These are phyloP conservation scores for Hordeum pubiflorum DNA, from an alignment of 202 grass and related monocot species.

Conservation along the genomic window DNA sequence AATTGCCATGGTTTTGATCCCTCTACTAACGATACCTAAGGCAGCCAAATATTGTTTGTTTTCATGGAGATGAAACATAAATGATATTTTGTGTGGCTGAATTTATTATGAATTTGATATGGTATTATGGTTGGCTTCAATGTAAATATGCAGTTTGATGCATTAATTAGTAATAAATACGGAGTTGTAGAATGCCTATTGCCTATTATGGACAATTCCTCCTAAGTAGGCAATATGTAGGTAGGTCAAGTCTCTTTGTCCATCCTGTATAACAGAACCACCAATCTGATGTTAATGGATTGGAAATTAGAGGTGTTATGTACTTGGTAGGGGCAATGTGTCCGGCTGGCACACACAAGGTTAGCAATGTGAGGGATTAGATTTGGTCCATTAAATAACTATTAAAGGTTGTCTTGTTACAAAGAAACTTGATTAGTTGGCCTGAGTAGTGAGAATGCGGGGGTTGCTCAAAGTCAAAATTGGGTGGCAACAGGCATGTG, in stretches of 20 bases:
- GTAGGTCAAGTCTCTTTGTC: neutral
- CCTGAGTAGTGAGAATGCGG: neutral
- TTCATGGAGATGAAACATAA: neutral
- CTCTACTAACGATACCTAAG: neutral
- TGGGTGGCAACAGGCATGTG: neutral
- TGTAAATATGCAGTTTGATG: neutral
- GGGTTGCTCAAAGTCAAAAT: neutral
- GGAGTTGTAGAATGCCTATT: neutral
- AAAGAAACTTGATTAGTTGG: neutral
- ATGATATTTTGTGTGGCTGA: neutral
- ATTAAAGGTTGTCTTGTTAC: neutral
- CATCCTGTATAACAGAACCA: conserved; percentile 1
- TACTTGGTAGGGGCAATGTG: neutral
- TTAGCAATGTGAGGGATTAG: neutral
- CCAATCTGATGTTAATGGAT: neutral
- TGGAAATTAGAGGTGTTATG: neutral
- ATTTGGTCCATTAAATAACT: neutral
- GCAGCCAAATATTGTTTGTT: neutral
- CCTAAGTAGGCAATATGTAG: neutral
- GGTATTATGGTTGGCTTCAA: neutral
- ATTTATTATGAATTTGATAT: neutral
- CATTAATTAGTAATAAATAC: neutral
- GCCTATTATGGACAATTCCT: neutral
- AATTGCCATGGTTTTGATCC: neutral
- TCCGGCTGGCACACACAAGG: neutral